These are phyloP conservation scores for Coprinellus micaceus DNA, from an alignment of 768 basidiomycete genomes.

Conservation along the genomic window DNA sequence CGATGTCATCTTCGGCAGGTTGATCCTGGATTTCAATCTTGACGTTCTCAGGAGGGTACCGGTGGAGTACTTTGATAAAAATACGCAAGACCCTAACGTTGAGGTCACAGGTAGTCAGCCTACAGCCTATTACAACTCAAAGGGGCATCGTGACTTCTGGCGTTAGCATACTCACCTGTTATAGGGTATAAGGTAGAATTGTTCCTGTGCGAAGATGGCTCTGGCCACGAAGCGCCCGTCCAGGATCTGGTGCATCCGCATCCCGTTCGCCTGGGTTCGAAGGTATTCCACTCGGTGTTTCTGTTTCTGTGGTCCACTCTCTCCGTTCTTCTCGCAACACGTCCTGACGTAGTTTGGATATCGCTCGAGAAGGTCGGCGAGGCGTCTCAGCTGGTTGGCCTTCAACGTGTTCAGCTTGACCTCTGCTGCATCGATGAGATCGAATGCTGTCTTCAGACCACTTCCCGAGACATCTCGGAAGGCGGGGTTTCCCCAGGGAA, in stretches of 20 bases:
- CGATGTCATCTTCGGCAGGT: too few species aligned
- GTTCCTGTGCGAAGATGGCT: conserved; percentile 15
- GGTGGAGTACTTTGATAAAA: conserved; percentile 19
- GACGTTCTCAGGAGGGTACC: conserved; percentile 11
- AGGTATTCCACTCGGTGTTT: conserved; percentile 15
- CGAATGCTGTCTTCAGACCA: conserved; percentile 12
- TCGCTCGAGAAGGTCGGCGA: conserved; percentile 17
- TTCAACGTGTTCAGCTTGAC: conserved; percentile 18
- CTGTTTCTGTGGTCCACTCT: conserved; percentile 12
- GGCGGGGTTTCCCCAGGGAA: conserved; percentile 8
- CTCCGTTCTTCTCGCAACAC: conserved; percentile 16
- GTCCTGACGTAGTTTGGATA: conserved; percentile 17
- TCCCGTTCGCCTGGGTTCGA: conserved; percentile 10
- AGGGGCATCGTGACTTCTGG: too few species aligned
- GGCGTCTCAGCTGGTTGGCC: conserved; percentile 17
- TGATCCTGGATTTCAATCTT: too few species aligned
- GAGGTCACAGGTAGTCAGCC: too few species aligned
- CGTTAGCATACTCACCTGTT: conserved; percentile 17
- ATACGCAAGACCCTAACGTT: conserved; percentile 19
- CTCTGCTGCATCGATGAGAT: conserved; percentile 18
- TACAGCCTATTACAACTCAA: too few species aligned
- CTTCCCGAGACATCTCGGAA: conserved; percentile 6
- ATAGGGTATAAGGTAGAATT: conserved; percentile 23
- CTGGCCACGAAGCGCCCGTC: conserved; percentile 12
- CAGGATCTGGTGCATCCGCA: conserved; percentile 18